Evolutionary conservation across 192 early-diverging fungal genomes (phyloP).

Genomic region (Obelidium mucronatum): DNA sequence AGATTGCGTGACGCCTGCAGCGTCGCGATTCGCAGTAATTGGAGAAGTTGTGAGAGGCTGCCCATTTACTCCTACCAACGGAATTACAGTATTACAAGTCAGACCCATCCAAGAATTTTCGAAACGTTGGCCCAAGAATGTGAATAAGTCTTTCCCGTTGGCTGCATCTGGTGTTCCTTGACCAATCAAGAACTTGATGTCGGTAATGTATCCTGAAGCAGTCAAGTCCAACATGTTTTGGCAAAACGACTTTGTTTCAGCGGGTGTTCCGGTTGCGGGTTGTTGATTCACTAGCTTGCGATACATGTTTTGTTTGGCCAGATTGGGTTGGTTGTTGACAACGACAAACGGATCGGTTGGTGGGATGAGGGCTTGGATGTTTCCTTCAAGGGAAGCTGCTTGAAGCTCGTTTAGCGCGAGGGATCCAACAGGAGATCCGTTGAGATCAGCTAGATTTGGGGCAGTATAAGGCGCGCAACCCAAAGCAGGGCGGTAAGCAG

Average conservation of each 20-base stretch:
- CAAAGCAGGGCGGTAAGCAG: slow-evolving; percentile 9
- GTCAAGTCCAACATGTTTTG: slow-evolving; percentile 14
- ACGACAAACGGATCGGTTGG: slow-evolving; percentile 18
- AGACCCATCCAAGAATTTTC: slow-evolving; percentile 1
- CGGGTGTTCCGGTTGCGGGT: not conserved
- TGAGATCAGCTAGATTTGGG: slow-evolving; percentile 15
- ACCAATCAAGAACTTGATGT: slow-evolving; percentile 21
- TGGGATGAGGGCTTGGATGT: slow-evolving; percentile 17
- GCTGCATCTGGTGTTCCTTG: slow-evolving; percentile 8
- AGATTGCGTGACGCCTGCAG: not conserved
- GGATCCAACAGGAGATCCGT: not conserved
- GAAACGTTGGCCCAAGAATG: slow-evolving; percentile 24
- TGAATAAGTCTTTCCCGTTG: slow-evolving; percentile 28
- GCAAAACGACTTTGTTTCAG: not conserved
- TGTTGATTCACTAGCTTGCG: slow-evolving; percentile 32
- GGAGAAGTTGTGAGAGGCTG: not conserved
- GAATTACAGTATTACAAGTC: slow-evolving; percentile 18
- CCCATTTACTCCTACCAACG: not conserved
- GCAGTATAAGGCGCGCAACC: slow-evolving; percentile 32
- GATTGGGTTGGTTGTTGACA: not conserved
- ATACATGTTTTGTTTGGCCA: slow-evolving; percentile 32
- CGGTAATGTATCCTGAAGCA: slow-evolving; percentile 5
- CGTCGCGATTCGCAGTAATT: slow-evolving; percentile 11
- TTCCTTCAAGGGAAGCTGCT: slow-evolving; percentile 11
- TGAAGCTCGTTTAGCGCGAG: slow-evolving; percentile 30